Conservation (phyloP, 495 filamentous ascomycete species). For the Neurospora tetraspora region DNA sequence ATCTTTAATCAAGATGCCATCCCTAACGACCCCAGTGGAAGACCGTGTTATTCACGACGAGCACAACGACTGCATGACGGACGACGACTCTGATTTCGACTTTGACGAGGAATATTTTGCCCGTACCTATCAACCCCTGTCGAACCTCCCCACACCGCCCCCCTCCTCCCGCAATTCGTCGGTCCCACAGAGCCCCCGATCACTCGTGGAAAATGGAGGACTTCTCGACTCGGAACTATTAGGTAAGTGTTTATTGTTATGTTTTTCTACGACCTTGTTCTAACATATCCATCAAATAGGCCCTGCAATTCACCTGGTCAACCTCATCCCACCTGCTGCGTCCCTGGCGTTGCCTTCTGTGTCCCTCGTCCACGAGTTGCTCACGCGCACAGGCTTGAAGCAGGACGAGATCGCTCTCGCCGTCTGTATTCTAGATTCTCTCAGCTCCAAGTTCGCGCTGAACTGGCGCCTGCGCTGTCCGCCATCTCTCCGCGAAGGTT, state of each 20-base stretch:
- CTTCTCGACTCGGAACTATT: conserved; percentile 31
- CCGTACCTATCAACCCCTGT: conserved; percentile 47
- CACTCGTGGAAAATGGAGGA: conserved; percentile 33
- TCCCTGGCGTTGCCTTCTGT: conserved; percentile 41
- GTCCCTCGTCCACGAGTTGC: conserved; percentile 39
- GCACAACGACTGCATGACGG: conserved; percentile 19
- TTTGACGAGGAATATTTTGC: conserved; percentile 46
- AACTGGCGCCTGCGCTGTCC: conserved; percentile 43
- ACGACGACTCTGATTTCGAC: conserved; percentile 32
- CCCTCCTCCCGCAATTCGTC: conserved; percentile 36
- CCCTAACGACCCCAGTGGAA: not conserved
- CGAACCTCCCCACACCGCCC: conserved; percentile 51
- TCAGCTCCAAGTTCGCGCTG: conserved; percentile 44
- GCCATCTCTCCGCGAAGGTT: conserved; percentile 14
- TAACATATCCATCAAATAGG: conserved; percentile 22
- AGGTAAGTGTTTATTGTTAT: conserved; percentile 26
- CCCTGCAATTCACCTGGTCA: conserved; percentile 44
- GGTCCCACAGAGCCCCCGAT: conserved; percentile 27
- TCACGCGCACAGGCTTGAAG: conserved; percentile 38
- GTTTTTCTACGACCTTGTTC: not conserved
- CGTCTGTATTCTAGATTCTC: conserved; percentile 45
- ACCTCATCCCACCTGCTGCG: conserved; percentile 43
- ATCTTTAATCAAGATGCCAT: not conserved
- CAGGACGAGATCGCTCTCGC: conserved; percentile 43
- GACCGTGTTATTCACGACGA: conserved; percentile 3